Base-by-base conservation (phyloP, 169 alveolate species). In the Eimeria maxima region DNA sequence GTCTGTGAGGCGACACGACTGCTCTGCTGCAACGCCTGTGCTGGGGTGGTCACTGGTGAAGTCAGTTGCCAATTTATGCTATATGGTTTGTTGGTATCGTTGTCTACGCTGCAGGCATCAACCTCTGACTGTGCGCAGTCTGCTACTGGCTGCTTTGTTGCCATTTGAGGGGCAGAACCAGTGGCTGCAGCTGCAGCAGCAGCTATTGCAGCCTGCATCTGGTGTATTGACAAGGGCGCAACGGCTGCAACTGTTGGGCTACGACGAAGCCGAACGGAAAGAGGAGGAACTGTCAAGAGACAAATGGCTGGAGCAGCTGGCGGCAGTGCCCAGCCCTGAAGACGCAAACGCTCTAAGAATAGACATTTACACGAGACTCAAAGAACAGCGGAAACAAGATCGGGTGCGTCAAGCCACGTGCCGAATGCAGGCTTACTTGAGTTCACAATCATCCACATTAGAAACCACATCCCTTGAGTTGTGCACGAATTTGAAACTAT, bases 151-250 rank as follows among this genome's bases (percentile, higher is more conserved):
- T 63, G 76, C 93, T 22, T 60, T 86, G 80, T 24, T 86, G 60
- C 93, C 93, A 7, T 86, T 86, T 20, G 93, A 86, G 63, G 93
- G 93, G 16, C 93, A 86, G 65, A 86, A 86, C 80, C 93, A 86
- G 81, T 86, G 93, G 93, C 80, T 86, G 69, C 93, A 86, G 81
- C 55, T 86, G 76, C 93, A 86, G 81, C 80, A 86, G 45, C 93
- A 86, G 81, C 93, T 86, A n/a, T 44, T 86, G 76, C 93, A 86
- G 93, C 80, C 80, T 50, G 60, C 93, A 10, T 55, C 80, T 24
- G 80, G 93, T 42, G 81, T 86, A 18, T 29, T 86, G 81, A 86
- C 93, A 13, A 55, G 93, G 24, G 93, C 93, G 16, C 93, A 86
- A 81, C 93, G 93, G 93, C 93, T 86, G 74, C 93, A 60, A 7